Base-by-base conservation (phyloP, 2,329 filamentous ascomycete genomes). In the Fusarium kyushuense region DNA sequence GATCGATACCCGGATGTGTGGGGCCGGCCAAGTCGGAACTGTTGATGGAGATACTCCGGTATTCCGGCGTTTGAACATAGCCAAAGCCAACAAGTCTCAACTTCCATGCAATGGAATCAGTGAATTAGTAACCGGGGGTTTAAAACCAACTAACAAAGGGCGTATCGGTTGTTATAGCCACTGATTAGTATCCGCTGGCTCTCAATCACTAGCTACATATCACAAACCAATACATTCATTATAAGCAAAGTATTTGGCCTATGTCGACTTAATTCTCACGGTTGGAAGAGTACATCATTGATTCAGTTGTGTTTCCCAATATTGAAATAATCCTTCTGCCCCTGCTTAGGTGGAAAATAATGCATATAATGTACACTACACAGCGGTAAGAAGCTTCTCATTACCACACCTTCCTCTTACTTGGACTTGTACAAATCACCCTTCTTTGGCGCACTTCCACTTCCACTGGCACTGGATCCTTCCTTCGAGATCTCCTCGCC, bases 401-500 rank as follows among this genome's bases (percentile, higher is more conserved):
- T 4, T 29, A 29, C 8, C 5, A 13, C 40, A n/a, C 30, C 21
- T 38, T 25, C 19, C n/a, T 53, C 45, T 36, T 53, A 64, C 46
- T 64, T 64, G 25, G 30, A 54, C 58, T 60, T 69, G 19, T 40
- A 40, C 17, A 52, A 23, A 36, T 57, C 35, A 25, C 72, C 72
- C 59, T 67, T 75, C 76, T 82, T 81, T 52, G 71, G 59, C 27
- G 72, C 65, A 57, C 72, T 75, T 6, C 71, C 71, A 3, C 70
- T 70, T 16, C 72, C 70, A 58, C 81, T 82, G 46, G 63, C 70
- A 58, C 81, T 82, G 46, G 63, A 70, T n/a, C 77, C 78, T 2
- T 75, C 74, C 70, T 78, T 78, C 25, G 72, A 72, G 25, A 78
- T 76, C 66, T 80, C 78, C 42, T 69, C 65, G 23, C 76, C 78